Evolutionary conservation across 805 yeast genomes (phyloP), one percentile per base, ranked within the genome.

Genomic region (Ogataea ganodermae): DNA sequence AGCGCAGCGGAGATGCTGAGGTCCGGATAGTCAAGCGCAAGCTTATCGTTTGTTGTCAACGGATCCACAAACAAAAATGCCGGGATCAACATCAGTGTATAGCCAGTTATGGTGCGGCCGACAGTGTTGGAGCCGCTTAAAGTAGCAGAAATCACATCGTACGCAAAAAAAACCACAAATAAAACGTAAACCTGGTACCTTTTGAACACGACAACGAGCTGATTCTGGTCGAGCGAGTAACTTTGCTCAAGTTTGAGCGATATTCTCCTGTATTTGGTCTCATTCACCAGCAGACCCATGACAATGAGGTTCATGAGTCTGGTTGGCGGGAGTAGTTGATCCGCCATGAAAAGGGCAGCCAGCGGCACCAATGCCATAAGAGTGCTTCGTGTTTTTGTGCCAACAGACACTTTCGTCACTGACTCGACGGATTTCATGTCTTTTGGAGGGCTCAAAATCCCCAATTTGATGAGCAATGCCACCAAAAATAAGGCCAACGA

Each of bases 241-340:
- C 38, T 47, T 26, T 55, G 53, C 47, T 60, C 56, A 28, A 57
- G 37, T 33, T 59, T 45, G 21, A 50, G 48, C 9, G 64, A 52
- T 3, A 55, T 35, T 32, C 51, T 53, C 9, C 46, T 42, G 9
- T 32, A 30, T 13, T 37, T 23, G 3, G 49, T 43, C 17, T 39
- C 44, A 10, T 46, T 48, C 6, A 58, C 42, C 22, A 65, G 37
- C 24, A 61, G 40, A 6, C 50, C 50, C 23, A 63, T 42, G 14
- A 60, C 30, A 3, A 66, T 21, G 23, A 68, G 46, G 42, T 62
- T 56, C 31, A 61, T 41, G 35, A 60, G 32, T 35, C 68, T 51
- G 26, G 60, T 39, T n/a, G 68, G 67, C 12, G 61, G 56, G 16
- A 67, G 38, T 4, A 65, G 42, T 10, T 49, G 49, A 38, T 50